Evolutionary conservation across 345 rosid genomes (phyloP).

Genomic region (Odontarrhena argentea): DNA sequence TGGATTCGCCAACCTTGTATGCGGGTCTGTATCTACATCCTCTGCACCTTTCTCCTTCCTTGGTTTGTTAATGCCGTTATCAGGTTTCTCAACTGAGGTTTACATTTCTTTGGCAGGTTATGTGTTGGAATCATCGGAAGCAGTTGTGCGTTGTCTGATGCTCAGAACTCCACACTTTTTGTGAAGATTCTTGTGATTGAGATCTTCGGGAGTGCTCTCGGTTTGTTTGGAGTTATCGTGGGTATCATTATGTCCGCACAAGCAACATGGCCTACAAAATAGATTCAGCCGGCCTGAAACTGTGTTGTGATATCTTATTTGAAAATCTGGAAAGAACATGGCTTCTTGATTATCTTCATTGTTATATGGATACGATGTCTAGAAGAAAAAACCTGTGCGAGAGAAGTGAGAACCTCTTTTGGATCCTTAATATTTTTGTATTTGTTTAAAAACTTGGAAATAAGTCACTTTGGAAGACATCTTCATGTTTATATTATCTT

Average conservation of each 20-base stretch:
- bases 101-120: constrained; percentile 51
- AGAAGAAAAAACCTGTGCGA: constrained; percentile 32
- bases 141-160: constrained; percentile 97
- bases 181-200: constrained; percentile 99
- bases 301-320: constrained; percentile 10
- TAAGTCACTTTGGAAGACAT: constrained; percentile 31
- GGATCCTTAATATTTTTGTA: constrained; percentile 34
- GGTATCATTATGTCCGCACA: constrained; percentile 99
- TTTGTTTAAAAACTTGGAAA: constrained; percentile 36
- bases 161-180: constrained; percentile 92
- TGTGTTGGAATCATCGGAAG: constrained; percentile 98
- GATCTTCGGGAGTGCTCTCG: constrained; percentile 98
- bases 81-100: constrained; percentile 4
- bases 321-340: constrained; percentile 34
- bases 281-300: constrained; percentile 14
- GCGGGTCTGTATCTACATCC: constrained; percentile 67
- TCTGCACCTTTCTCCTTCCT: constrained; percentile 26
- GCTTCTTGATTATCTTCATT: constrained; percentile 32
- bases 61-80: not conserved
- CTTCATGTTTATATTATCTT: constrained; percentile 30
- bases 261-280: constrained; percentile 93
- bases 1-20: constrained; percentile 97
- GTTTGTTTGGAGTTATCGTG: constrained; percentile 97
- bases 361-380: constrained; percentile 31
- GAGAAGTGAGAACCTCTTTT: constrained; percentile 31